Percentiles rank a stretch among this genome's conserved stretches.
Conservation (phyloP, 208 protist species). For the Endotrypanum monterogeii region DNA sequence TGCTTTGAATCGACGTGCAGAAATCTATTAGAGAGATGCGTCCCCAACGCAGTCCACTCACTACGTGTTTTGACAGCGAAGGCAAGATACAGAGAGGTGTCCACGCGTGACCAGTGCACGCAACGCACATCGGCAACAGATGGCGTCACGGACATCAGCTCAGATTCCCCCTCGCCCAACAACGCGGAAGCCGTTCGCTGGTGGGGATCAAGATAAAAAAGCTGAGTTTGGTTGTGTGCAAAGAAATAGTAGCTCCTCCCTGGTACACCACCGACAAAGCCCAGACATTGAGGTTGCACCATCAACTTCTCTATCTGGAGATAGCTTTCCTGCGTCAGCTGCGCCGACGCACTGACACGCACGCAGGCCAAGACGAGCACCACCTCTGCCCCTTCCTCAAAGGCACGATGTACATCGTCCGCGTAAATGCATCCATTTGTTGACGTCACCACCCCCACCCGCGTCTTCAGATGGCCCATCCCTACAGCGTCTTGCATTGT, state of each 20-base stretch:
- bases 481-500: constrained; percentile 49
- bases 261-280: constrained; percentile 69
- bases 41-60: constrained; percentile 46
- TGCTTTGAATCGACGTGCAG: constrained; percentile 35
- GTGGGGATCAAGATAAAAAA: constrained; percentile 84
- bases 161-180: constrained; percentile 9
- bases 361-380: constrained; percentile 70
- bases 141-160: constrained; percentile 32
- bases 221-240: constrained; percentile 49
- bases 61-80: constrained; percentile 45
- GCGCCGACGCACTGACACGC: constrained; percentile 41
- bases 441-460: constrained; percentile 45
- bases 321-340: constrained; percentile 59
- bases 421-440: constrained; percentile 48
- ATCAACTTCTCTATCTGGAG: constrained; percentile 61
- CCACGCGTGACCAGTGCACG: constrained; percentile 56
- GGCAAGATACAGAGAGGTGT: constrained; percentile 73
- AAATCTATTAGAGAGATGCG: constrained; percentile 36
- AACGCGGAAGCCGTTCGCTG: constrained; percentile 45
- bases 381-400: constrained; percentile 33
- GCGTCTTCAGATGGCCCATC: constrained; percentile 30
- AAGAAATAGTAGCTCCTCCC: constrained; percentile 79
- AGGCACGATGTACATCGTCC: constrained; percentile 40
- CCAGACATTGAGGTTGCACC: constrained; percentile 53
- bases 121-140: constrained; percentile 43